A percentile compares a stretch with the other conserved stretches of the same genome.
Evolutionary conservation across 306 rosid genomes (phyloP).

Genomic region (Cicer pinnatifidum): DNA sequence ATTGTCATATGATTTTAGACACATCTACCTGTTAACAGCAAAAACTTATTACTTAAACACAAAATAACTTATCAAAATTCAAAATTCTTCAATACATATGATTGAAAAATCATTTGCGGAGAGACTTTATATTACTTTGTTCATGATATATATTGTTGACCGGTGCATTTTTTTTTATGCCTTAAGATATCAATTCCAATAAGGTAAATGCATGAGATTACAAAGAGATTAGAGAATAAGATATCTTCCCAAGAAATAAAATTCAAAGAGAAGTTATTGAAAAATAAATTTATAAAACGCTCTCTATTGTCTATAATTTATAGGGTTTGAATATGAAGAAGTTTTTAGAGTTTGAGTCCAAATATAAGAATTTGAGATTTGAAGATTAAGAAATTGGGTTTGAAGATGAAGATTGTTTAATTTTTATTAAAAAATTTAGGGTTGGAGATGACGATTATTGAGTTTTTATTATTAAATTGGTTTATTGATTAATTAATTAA

Average conservation of each 20-base stretch:
- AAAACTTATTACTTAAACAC: conserved; percentile 21
- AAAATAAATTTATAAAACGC: neutral
- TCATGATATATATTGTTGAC: neutral
- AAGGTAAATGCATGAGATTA: conserved; percentile 1
- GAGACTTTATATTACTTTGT: conserved; percentile 31
- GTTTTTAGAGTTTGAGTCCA: too few species aligned
- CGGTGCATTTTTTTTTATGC: neutral
- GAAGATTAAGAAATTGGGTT: too few species aligned
- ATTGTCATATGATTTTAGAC: conserved; percentile 36
- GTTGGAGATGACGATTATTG: too few species aligned
- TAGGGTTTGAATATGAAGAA: too few species aligned
- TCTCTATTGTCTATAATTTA: neutral
- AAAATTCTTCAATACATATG: conserved; percentile 29
- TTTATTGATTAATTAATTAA: too few species aligned
- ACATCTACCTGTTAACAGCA: conserved; percentile 34
- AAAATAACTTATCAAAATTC: conserved; percentile 21
- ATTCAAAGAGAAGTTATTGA: neutral
- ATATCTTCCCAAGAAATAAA: neutral
- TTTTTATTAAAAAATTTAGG: too few species aligned
- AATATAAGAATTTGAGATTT: too few species aligned
- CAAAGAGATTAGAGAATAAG: neutral
- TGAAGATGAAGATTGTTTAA: too few species aligned
- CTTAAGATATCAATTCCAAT: neutral
- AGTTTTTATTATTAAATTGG: too few species aligned
- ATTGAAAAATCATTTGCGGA: conserved; percentile 24